These are phyloP conservation scores for Brasilioporus rufonigricans DNA, from an alignment of 768 basidiomycete species.

Conservation along the genomic window DNA sequence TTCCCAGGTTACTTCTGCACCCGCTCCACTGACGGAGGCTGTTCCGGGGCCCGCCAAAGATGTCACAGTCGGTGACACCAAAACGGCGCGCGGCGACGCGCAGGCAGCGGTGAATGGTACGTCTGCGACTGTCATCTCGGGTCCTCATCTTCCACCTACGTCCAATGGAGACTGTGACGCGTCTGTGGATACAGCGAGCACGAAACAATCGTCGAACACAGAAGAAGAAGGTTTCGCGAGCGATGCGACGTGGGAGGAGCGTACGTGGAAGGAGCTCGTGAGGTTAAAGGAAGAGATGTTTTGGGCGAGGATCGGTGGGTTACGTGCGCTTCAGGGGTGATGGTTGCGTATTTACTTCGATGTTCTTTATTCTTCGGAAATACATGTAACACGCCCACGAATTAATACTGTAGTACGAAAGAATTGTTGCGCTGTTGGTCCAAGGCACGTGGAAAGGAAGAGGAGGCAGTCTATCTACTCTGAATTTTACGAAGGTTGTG, in stretches of 20 bases:
- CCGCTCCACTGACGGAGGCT: background rate
- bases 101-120: background rate
- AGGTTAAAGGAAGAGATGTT: slow-evolving; percentile 81
- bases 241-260: slow-evolving; percentile 80
- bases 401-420: background rate
- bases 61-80: too few species aligned
- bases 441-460: too few species aligned
- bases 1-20: background rate
- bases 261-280: slow-evolving; percentile 78
- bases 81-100: too few species aligned
- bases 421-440: too few species aligned
- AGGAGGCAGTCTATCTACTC: background rate
- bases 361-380: background rate
- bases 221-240: slow-evolving; percentile 51
- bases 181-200: slow-evolving; percentile 24
- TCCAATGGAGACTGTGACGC: slow-evolving; percentile 4
- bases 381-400: background rate
- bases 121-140: background rate
- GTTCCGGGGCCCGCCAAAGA: background rate
- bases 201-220: slow-evolving; percentile 22
- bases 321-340: slow-evolving; percentile 17
- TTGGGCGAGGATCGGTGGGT: slow-evolving; percentile 73
- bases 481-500: background rate
- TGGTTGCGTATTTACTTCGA: background rate
- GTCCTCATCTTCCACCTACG: background rate